These are phyloP conservation scores for Yamadazyma pseudoaaseri DNA, from an alignment of 1,139 yeast species.

Conservation along the genomic window DNA sequence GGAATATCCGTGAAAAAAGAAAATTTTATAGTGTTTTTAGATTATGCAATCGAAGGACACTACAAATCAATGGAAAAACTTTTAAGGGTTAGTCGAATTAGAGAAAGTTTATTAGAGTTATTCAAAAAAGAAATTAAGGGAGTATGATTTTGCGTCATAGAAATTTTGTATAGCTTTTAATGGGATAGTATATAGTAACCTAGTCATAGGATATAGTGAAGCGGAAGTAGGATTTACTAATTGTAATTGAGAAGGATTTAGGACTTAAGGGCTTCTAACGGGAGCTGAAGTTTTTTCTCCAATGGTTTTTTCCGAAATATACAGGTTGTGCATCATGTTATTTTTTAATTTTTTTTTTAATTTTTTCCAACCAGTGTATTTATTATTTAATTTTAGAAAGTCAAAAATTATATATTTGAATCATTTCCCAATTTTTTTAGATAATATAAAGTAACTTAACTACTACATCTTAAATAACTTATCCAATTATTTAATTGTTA, in stretches of 20 bases:
- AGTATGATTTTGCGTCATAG: too few relatives aligned
- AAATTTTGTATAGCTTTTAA: too few relatives aligned
- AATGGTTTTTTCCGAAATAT: too few relatives aligned
- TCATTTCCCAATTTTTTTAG: slow-evolving; percentile 3
- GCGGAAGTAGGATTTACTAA: too few relatives aligned
- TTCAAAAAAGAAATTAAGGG: too few relatives aligned
- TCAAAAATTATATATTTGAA: slow-evolving; percentile 5
- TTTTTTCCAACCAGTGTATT: slow-evolving; percentile 1
- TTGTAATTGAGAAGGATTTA: too few relatives aligned
- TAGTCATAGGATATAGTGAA: too few relatives aligned
- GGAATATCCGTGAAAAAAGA: too few relatives aligned
- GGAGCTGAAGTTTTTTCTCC: too few relatives aligned
- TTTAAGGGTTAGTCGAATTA: background rate
- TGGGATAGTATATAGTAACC: too few relatives aligned
- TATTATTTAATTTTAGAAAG: slow-evolving; percentile 5
- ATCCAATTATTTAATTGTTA: background rate
- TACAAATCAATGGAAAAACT: background rate
- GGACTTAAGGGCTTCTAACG: background rate
- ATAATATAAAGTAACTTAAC: background rate
- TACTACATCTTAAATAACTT: background rate
- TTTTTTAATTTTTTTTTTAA: background rate
- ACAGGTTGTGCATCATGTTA: background rate
- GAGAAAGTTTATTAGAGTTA: background rate
- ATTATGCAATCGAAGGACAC: slow-evolving; percentile 12
- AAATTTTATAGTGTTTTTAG: too few relatives aligned